phyloP scores from a whole-genome alignment of 176 grass and related monocot species.

The maize (Zea mays) region Zm-B73-REFERENCE-NAM-5.0 NC_050098.1:119691501-119692000 shows the following conservation, averaged over 20 bases:
- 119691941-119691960: slow-evolving; percentile 60
- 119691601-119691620: slow-evolving; percentile 80
- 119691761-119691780: slow-evolving; percentile 69
- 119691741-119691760: slow-evolving; percentile 68
- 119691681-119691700: slow-evolving; percentile 80
- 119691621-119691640: slow-evolving; percentile 30
- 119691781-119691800: slow-evolving; percentile 43
- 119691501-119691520: slow-evolving; percentile 54
- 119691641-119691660: slow-evolving; percentile 37
- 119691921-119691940: slow-evolving; percentile 84
- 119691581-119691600: slow-evolving; percentile 78
- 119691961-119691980: slow-evolving; percentile 73
- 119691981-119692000: slow-evolving; percentile 74
- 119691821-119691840: slow-evolving; percentile 53
- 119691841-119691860: slow-evolving; percentile 66
- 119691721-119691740: slow-evolving; percentile 39
- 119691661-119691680: slow-evolving; percentile 56
- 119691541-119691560: slow-evolving; percentile 36
- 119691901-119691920: slow-evolving; percentile 86
- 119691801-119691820: slow-evolving; percentile 65
- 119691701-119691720: slow-evolving; percentile 83
- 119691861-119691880: slow-evolving; percentile 72
- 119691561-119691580: slow-evolving; percentile 68
- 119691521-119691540: slow-evolving; percentile 65
- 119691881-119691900: slow-evolving; percentile 75